A percentile compares a stretch with the other conserved stretches of the same genome.
phyloP scores from a whole-genome alignment of 106 monocot species.

The Dendrobium huoshanense region DNA sequence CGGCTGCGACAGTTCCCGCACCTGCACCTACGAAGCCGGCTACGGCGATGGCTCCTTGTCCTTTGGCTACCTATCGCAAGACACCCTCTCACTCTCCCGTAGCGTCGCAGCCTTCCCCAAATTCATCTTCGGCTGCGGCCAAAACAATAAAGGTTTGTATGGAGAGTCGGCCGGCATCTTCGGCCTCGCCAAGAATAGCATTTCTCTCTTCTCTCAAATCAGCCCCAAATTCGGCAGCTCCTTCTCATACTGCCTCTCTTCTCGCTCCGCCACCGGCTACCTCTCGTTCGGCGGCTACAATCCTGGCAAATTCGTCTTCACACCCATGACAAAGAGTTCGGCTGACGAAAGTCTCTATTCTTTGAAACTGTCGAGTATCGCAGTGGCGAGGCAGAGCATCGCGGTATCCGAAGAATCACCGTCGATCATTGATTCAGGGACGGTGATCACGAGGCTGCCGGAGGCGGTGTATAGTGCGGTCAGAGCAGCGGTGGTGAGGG shows the following conservation, averaged over 20 bases:
- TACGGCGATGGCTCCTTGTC: slow-evolving; percentile 10
- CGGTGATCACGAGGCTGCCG: slow-evolving; percentile 63
- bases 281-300: slow-evolving; percentile 38
- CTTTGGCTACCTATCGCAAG: slow-evolving; percentile 2
- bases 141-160: slow-evolving; percentile 88
- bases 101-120: slow-evolving; percentile 1
- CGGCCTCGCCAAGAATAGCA: slow-evolving; percentile 58
- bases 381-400: slow-evolving; percentile 16
- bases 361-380: slow-evolving; percentile 22
- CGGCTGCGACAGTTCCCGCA: not conserved
- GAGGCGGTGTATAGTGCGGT: slow-evolving; percentile 29
- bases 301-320: slow-evolving; percentile 17
- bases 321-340: slow-evolving; percentile 32
- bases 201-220: slow-evolving; percentile 64
- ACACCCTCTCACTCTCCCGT: slow-evolving; percentile 14
- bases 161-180: slow-evolving; percentile 69
- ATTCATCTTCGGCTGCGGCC: slow-evolving; percentile 81
- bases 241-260: slow-evolving; percentile 93
- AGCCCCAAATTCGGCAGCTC: slow-evolving; percentile 26
- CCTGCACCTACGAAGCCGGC: slow-evolving; percentile 9
- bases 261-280: slow-evolving; percentile 40
- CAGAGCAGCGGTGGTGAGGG: slow-evolving; percentile 22
- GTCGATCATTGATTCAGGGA: slow-evolving; percentile 70
- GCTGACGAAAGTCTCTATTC: slow-evolving; percentile 39
- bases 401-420: slow-evolving; percentile 15